Percentiles rank a stretch among this genome's conserved stretches.
phyloP scores from a whole-genome alignment of 2,329 filamentous ascomycete species.

The Monosporascus sp. region DNA sequence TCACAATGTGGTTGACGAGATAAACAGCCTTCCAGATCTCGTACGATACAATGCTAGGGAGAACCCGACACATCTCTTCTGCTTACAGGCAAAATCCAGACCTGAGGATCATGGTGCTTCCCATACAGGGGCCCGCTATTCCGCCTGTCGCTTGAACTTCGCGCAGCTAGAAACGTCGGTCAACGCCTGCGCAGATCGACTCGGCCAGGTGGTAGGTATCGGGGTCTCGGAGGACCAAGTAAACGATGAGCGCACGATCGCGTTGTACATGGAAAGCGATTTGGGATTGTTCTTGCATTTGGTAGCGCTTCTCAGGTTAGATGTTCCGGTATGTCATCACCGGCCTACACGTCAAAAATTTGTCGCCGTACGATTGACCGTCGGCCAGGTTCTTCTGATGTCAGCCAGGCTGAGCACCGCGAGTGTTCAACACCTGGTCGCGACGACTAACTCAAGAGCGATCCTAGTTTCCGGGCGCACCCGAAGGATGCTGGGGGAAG shows the following conservation, averaged over 20 bases:
- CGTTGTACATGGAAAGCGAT: slow-evolving; percentile 10
- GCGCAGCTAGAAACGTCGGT: slow-evolving; percentile 4
- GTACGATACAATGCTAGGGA: slow-evolving; percentile 12
- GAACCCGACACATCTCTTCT: slow-evolving; percentile 13
- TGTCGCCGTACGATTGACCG: background rate
- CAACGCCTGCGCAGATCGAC: slow-evolving; percentile 4
- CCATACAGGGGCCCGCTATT: background rate
- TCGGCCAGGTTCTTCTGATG: slow-evolving; percentile 12
- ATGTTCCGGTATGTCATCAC: slow-evolving; percentile 3
- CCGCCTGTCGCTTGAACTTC: slow-evolving; percentile 5
- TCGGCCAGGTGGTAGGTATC: slow-evolving; percentile 1
- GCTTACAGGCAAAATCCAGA: slow-evolving; percentile 9
- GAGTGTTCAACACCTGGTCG: slow-evolving; percentile 11
- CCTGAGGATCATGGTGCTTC: background rate
- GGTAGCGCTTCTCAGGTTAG: slow-evolving; percentile 7
- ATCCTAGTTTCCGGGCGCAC: slow-evolving; percentile 10
- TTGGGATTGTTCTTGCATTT: slow-evolving; percentile 11
- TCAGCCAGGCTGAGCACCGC: slow-evolving; percentile 16
- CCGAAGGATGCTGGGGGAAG: slow-evolving; percentile 1
- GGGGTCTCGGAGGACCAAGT: background rate
- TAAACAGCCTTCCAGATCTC: slow-evolving; percentile 13
- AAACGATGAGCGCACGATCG: slow-evolving; percentile 1
- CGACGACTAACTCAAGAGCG: slow-evolving; percentile 6
- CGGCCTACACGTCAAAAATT: no score
- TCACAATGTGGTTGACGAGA: background rate